phyloP scores from a whole-genome alignment of 2,329 filamentous ascomycete species.

The Ciborinia camelliae region DNA sequence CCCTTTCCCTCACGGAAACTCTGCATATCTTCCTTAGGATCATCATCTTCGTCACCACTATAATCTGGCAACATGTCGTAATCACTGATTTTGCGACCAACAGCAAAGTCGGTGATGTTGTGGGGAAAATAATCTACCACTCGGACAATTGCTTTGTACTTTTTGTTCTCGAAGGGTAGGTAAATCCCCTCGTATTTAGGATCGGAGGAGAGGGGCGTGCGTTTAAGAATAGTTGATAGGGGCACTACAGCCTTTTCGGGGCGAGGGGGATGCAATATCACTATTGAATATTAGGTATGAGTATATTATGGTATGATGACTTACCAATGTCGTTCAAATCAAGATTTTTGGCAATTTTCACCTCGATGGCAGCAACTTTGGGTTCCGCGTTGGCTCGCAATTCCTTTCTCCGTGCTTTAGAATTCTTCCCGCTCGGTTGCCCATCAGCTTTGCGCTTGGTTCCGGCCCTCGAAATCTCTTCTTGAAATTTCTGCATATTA shows the following conservation, averaged over 20 bases:
- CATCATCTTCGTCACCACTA: slow-evolving; percentile 34
- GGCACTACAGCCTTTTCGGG: background rate
- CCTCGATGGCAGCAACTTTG: slow-evolving; percentile 30
- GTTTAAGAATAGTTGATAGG: slow-evolving; percentile 12
- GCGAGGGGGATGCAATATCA: background rate
- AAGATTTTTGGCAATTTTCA: slow-evolving; percentile 15
- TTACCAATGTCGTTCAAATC: slow-evolving; percentile 40
- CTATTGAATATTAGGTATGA: background rate
- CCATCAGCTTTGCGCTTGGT: slow-evolving; percentile 30
- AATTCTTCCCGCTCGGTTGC: slow-evolving; percentile 21
- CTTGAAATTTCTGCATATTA: slow-evolving; percentile 40
- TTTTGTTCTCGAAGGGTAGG: slow-evolving; percentile 71
- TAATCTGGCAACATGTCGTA: slow-evolving; percentile 50
- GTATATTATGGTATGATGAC: slow-evolving; percentile 1
- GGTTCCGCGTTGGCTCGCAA: slow-evolving; percentile 35
- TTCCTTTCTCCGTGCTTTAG: slow-evolving; percentile 33
- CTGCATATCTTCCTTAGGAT: slow-evolving; percentile 28
- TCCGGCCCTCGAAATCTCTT: slow-evolving; percentile 39
- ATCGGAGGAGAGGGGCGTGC: background rate
- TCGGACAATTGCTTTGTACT: slow-evolving; percentile 67
- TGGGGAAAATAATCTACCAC: slow-evolving; percentile 78
- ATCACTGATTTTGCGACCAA: slow-evolving; percentile 45
- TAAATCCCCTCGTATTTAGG: slow-evolving; percentile 35
- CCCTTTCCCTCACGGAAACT: slow-evolving; percentile 27
- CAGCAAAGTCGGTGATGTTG: slow-evolving; percentile 67